Evolutionary conservation across 805 yeast species (phyloP).

Genomic region (Myxozyma monticola): DNA sequence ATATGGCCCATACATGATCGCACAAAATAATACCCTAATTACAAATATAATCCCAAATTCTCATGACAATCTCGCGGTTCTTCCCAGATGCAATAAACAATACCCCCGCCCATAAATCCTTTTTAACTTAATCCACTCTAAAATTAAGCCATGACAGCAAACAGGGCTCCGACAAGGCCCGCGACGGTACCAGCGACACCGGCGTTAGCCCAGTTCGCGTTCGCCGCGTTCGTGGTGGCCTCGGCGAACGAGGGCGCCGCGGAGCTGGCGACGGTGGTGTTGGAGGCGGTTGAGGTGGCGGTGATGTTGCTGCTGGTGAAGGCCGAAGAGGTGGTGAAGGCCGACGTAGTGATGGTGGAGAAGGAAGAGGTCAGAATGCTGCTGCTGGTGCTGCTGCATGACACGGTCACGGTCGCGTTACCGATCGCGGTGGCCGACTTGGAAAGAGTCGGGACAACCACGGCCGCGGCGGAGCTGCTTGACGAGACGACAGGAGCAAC

Average conservation of each 20-base stretch:
- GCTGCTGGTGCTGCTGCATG: background rate
- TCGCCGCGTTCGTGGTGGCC: constrained; percentile 6
- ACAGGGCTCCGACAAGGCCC: constrained; percentile 1
- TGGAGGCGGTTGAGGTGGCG: background rate
- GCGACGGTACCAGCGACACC: constrained; percentile 2
- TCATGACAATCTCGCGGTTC: too few relatives aligned
- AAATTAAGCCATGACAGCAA: constrained; percentile 1
- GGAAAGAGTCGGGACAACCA: background rate
- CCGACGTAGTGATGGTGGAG: background rate
- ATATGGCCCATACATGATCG: too few relatives aligned
- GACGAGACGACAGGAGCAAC: background rate
- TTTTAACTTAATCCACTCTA: too few relatives aligned
- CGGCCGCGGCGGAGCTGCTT: background rate
- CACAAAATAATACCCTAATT: too few relatives aligned
- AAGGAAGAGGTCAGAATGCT: background rate
- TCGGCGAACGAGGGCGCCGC: background rate
- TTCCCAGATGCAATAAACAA: too few relatives aligned
- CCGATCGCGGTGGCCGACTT: background rate
- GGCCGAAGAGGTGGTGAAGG: constrained; percentile 1
- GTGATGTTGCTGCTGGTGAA: background rate
- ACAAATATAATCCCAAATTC: too few relatives aligned
- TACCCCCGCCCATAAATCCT: too few relatives aligned
- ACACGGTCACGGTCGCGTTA: background rate
- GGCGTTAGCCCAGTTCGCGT: background rate
- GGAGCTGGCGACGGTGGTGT: background rate